Evolutionary conservation across 75 land plant species (phyloP).

Genomic region (Picea sitchensis): DNA sequence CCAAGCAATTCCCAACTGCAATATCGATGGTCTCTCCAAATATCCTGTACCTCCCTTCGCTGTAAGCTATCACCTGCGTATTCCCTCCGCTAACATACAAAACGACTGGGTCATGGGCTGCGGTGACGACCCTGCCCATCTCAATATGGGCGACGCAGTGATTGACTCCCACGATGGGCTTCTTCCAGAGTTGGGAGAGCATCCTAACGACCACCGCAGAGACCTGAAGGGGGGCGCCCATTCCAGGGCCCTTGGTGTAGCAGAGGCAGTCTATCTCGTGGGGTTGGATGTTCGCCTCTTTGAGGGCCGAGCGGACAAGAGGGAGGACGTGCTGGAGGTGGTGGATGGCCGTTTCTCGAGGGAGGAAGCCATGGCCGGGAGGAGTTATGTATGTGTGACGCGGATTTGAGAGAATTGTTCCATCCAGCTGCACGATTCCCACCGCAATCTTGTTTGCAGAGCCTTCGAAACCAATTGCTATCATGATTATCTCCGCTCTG

Average conservation of each 20-base stretch:
- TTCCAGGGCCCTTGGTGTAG: slow-evolving; percentile 94
- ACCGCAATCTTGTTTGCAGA: slow-evolving; percentile 96
- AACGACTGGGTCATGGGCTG: slow-evolving; percentile 83
- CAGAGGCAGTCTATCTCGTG: slow-evolving; percentile 76
- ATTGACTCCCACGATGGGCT: slow-evolving; percentile 86
- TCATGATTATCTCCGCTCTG: slow-evolving; percentile 16
- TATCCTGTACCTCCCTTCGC: slow-evolving; percentile 80
- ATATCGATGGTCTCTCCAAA: slow-evolving; percentile 95
- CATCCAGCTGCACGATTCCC: slow-evolving; percentile 80
- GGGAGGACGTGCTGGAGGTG: slow-evolving; percentile 85
- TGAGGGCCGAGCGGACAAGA: slow-evolving; percentile 55
- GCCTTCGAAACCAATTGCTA: slow-evolving; percentile 86
- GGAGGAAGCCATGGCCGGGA: slow-evolving; percentile 96
- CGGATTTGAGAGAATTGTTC: slow-evolving; percentile 86
- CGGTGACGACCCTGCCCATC: slow-evolving; percentile 89
- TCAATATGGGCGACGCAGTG: slow-evolving; percentile 95
- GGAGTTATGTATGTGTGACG: slow-evolving; percentile 97
- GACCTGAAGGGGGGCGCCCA: slow-evolving; percentile 91
- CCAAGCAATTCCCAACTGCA: slow-evolving; percentile 91
- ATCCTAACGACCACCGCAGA: slow-evolving; percentile 60
- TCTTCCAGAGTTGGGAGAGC: slow-evolving; percentile 73
- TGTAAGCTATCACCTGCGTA: slow-evolving; percentile 91
- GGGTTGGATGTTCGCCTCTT: slow-evolving; percentile 31
- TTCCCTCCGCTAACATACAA: slow-evolving; percentile 92
- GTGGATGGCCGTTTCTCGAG: slow-evolving; percentile 93